A percentile compares a stretch with the other conserved stretches of the same genome.
Conservation (phyloP, 176 grass and related monocot species). For the Melocanna baccifera region DNA sequence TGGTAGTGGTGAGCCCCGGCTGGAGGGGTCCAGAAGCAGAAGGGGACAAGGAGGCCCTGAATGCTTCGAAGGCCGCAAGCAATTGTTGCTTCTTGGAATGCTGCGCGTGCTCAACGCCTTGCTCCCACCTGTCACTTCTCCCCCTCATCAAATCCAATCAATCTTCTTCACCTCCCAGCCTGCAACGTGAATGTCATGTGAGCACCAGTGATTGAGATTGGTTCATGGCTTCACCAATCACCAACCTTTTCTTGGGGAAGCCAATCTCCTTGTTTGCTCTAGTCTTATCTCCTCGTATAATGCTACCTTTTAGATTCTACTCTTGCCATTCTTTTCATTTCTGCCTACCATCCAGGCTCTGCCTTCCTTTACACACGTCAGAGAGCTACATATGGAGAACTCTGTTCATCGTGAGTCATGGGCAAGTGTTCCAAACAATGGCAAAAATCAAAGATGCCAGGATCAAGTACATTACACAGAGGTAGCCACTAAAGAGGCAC, state of each 20-base stretch:
- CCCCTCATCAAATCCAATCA: background rate
- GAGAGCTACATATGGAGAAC: background rate
- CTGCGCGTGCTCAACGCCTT: slow-evolving; percentile 8
- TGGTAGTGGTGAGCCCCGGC: background rate
- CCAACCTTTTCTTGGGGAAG: background rate
- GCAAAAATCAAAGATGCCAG: background rate
- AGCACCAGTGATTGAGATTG: background rate
- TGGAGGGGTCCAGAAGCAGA: background rate
- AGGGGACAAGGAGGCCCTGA: slow-evolving; percentile 36
- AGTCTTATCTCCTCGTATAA: background rate
- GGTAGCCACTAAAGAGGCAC: background rate
- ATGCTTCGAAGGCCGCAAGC: slow-evolving; percentile 39
- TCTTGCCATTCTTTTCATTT: background rate
- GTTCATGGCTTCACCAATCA: slow-evolving; percentile 4
- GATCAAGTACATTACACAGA: background rate
- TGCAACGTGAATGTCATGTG: slow-evolving; percentile 31
- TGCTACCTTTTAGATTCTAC: slow-evolving; percentile 18
- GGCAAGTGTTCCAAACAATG: background rate
- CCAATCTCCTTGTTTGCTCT: background rate
- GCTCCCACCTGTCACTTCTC: slow-evolving; percentile 19
- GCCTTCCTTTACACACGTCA: background rate
- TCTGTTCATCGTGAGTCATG: background rate
- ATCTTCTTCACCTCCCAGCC: background rate
- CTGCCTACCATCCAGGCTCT: background rate
- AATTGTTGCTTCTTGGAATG: slow-evolving; percentile 34